A percentile compares a stretch with the other conserved stretches of the same genome.
phyloP scores from a whole-genome alignment of 2,329 filamentous ascomycete species.

The Xylaria sp. region DNA sequence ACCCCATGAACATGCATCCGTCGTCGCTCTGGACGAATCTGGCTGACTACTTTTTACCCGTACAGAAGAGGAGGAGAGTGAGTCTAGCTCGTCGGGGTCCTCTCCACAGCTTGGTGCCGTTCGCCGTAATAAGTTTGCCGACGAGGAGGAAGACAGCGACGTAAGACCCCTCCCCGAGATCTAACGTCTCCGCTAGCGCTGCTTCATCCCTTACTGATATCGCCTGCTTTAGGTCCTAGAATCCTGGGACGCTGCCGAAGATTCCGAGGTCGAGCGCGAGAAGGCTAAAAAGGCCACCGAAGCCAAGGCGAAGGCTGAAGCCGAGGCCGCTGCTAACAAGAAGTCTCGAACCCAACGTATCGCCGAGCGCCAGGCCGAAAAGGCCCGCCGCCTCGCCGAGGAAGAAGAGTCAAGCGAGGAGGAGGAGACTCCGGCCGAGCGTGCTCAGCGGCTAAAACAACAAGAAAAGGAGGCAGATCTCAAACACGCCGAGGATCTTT shows the following conservation, averaged over 20 bases:
- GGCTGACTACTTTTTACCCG: conserved; percentile 42
- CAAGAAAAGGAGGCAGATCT: conserved; percentile 91
- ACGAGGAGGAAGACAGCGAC: conserved; percentile 87
- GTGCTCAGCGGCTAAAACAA: conserved; percentile 77
- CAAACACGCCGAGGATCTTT: conserved; percentile 89
- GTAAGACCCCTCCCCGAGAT: conserved; percentile 60
- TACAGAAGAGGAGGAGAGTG: conserved; percentile 54
- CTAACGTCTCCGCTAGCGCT: conserved; percentile 1
- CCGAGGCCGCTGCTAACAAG: conserved; percentile 87
- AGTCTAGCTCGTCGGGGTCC: conserved; percentile 51
- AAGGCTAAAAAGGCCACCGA: conserved; percentile 90
- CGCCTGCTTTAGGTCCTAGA: conserved; percentile 77
- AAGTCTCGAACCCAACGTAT: conserved; percentile 90
- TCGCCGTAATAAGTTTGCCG: conserved; percentile 79
- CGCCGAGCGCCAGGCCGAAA: conserved; percentile 77
- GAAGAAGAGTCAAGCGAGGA: conserved; percentile 67
- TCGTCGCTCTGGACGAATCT: conserved; percentile 31
- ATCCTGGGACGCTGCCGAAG: conserved; percentile 95
- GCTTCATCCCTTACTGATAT: conserved; percentile 31
- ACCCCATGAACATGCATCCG: conserved; percentile 31
- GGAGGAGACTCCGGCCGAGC: conserved; percentile 79
- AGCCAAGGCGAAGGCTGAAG: conserved; percentile 88
- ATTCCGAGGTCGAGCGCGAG: conserved; percentile 95
- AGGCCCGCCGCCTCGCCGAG: conserved; percentile 63
- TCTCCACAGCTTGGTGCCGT: conserved; percentile 55